These are phyloP conservation scores for Nitzschia putrida DNA, from an alignment of 108 stramenopile species.

Conservation along the genomic window DNA sequence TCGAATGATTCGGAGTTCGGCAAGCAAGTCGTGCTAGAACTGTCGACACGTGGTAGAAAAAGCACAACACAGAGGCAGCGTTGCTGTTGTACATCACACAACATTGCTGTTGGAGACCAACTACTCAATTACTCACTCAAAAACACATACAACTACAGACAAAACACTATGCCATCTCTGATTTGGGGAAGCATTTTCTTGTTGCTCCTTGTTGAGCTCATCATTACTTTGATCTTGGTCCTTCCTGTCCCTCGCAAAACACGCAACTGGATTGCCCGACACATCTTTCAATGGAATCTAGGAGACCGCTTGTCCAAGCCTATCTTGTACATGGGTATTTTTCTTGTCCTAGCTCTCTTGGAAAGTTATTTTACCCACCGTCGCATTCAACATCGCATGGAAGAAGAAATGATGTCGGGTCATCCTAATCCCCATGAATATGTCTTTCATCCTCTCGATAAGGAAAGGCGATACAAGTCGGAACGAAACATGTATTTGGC, in stretches of 20 bases:
- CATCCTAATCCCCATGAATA: slow-evolving; percentile 7
- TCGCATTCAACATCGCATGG: slow-evolving; percentile 3
- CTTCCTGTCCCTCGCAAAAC: slow-evolving; percentile 34
- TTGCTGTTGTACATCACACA: too few species aligned
- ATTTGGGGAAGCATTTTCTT: slow-evolving; percentile 29
- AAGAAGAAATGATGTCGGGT: slow-evolving; percentile 6
- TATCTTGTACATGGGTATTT: slow-evolving; percentile 20
- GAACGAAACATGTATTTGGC: slow-evolving; percentile 39
- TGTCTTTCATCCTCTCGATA: slow-evolving; percentile 22
- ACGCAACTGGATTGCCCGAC: slow-evolving; percentile 24
- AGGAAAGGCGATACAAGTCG: slow-evolving; percentile 25
- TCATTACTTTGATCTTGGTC: slow-evolving; percentile 22
- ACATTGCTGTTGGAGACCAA: too few species aligned
- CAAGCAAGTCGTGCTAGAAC: too few species aligned
- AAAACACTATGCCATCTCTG: slow-evolving; percentile 28
- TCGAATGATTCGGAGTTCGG: too few species aligned
- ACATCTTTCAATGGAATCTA: slow-evolving; percentile 22
- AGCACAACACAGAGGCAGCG: too few species aligned
- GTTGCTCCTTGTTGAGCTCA: slow-evolving; percentile 22
- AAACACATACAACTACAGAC: neutral
- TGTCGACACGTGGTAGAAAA: too few species aligned
- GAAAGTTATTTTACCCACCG: slow-evolving; percentile 18
- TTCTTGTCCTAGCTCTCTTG: slow-evolving; percentile 15
- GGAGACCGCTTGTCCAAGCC: slow-evolving; percentile 18
- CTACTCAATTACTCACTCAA: too few species aligned